A percentile compares a stretch with the other conserved stretches of the same genome.
phyloP scores from a whole-genome alignment of 257 asterid species.

The Nicotiana undulata region DNA sequence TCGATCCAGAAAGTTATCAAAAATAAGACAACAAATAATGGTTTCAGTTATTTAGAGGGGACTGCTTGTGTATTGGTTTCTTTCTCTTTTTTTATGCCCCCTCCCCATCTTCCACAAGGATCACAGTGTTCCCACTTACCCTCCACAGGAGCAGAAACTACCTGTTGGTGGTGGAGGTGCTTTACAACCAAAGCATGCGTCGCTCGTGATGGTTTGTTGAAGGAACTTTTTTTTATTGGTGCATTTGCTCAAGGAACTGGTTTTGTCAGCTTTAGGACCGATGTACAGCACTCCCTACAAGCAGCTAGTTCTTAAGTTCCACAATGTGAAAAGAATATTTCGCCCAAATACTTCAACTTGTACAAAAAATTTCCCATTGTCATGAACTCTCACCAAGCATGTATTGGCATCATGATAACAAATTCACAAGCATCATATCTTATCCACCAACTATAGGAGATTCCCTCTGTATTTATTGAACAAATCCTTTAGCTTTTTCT shows the following conservation, averaged over 20 bases:
- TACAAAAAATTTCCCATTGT: neutral
- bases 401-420: neutral
- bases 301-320: neutral
- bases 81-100: neutral
- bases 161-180: neutral
- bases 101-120: neutral
- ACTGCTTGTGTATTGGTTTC: neutral
- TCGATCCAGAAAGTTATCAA: neutral
- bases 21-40: neutral
- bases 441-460: neutral
- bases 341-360: neutral
- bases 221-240: neutral
- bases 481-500: neutral
- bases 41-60: neutral
- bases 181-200: neutral
- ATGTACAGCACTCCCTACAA: neutral
- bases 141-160: neutral
- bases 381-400: neutral
- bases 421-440: neutral
- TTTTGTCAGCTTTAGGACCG: neutral
- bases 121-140: neutral
- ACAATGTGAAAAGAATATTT: neutral
- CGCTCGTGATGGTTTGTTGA: neutral
- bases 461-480: neutral
- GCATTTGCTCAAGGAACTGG: neutral